Conservation (phyloP, 257 asterid genomes). For the Gynochthodes officinalis region DNA sequence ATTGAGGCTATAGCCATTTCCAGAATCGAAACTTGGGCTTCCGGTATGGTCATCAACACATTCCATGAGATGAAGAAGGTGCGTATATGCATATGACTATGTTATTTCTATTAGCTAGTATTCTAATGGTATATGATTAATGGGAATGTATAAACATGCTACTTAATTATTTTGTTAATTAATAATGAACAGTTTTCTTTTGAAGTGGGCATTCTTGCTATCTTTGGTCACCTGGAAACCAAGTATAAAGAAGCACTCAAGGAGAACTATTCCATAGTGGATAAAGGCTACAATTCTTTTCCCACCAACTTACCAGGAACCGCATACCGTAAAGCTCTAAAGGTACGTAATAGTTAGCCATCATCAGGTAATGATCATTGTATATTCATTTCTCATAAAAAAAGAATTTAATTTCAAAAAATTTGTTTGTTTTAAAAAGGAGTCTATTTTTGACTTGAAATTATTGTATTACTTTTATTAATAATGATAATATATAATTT, state of each 20-base stretch:
- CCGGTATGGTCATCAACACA: slow-evolving; percentile 41
- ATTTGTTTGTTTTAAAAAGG: too few species aligned
- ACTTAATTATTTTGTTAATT: too few species aligned
- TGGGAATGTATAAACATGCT: too few species aligned
- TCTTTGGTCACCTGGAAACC: slow-evolving; percentile 62
- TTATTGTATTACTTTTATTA: too few species aligned
- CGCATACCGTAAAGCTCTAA: slow-evolving; percentile 58
- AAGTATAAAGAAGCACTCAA: slow-evolving; percentile 50
- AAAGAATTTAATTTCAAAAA: too few species aligned
- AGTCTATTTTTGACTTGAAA: too few species aligned
- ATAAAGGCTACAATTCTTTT: slow-evolving; percentile 85
- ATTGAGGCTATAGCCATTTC: slow-evolving; percentile 47
- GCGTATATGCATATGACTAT: too few species aligned
- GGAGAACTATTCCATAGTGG: slow-evolving; percentile 59
- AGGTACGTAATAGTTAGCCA: slow-evolving; percentile 39
- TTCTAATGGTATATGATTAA: too few species aligned
- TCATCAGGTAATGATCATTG: too few species aligned
- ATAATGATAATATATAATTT: too few species aligned
- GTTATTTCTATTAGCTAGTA: too few species aligned
- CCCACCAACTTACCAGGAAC: slow-evolving; percentile 85
- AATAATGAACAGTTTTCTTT: slow-evolving; percentile 46
- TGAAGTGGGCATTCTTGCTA: slow-evolving; percentile 76
- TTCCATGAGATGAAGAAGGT: slow-evolving; percentile 69
- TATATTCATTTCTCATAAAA: too few species aligned
- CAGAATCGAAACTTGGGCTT: slow-evolving; percentile 44